Evolutionary conservation across 257 asterid species (phyloP).

Genomic region (Eucommia ulmoides): DNA sequence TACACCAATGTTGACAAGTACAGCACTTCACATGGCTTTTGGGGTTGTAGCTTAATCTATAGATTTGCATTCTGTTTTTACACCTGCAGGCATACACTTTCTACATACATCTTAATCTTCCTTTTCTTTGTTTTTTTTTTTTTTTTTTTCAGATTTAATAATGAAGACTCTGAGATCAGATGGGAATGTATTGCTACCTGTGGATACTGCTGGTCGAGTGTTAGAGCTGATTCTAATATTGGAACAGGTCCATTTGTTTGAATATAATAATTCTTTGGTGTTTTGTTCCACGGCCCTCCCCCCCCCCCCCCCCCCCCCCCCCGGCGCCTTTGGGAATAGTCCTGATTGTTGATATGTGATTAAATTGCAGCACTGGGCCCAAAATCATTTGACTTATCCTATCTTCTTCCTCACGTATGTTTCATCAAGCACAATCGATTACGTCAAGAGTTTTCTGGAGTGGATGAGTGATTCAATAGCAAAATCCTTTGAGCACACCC

Average conservation of each 20-base stretch:
- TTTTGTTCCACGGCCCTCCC: no score
- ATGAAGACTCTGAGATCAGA: constrained; percentile 53
- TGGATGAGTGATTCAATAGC: constrained; percentile 98
- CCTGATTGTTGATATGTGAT: constrained; percentile 14
- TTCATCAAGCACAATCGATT: constrained; percentile 88
- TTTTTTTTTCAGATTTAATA: constrained; percentile 47
- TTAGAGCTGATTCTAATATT: constrained; percentile 77
- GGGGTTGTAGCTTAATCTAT: no score
- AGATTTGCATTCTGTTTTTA: no score
- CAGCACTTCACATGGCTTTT: no score
- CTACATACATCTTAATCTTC: background rate
- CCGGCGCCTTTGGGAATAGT: no score
- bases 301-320: no score
- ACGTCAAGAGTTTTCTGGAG: constrained; percentile 90
- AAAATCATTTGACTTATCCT: constrained; percentile 55
- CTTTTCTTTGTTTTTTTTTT: background rate
- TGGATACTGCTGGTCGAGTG: constrained; percentile 97
- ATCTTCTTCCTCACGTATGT: constrained; percentile 78
- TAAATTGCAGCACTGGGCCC: constrained; percentile 84
- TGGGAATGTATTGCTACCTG: constrained; percentile 86
- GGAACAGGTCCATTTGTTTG: constrained; percentile 55
- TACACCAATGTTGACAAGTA: no score
- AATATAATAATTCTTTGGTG: constrained; percentile 7
- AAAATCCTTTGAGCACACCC: constrained; percentile 85
- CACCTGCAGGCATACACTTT: background rate